A percentile compares a stretch with the other conserved stretches of the same genome.
Conservation (phyloP, 2,329 filamentous ascomycete genomes). For the Aspergillus quadrilineatus region DNA sequence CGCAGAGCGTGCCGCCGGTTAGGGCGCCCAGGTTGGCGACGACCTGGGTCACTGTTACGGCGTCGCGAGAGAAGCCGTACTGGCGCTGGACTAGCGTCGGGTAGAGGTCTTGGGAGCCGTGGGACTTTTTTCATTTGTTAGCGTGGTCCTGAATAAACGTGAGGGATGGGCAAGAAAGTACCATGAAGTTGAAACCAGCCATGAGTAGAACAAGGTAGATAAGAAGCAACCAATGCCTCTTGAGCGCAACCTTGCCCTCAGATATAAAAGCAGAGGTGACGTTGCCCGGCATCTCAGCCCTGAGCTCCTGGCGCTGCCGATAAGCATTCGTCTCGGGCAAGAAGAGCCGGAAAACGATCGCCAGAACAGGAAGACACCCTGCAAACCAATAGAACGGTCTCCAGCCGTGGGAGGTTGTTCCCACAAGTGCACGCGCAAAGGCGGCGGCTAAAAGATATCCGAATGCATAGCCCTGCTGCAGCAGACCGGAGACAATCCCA, state of each 20-base stretch:
- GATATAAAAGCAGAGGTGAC: conserved; percentile 67
- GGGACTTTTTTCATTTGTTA: conserved; percentile 47
- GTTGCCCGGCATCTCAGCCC: conserved; percentile 56
- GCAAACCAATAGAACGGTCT: conserved; percentile 88
- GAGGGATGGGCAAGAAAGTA: conserved; percentile 23
- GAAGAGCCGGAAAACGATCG: conserved; percentile 75
- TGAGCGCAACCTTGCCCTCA: conserved; percentile 73
- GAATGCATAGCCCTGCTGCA: conserved; percentile 65
- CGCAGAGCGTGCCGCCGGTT: conserved; percentile 64
- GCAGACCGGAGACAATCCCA: conserved; percentile 61
- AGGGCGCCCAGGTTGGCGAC: conserved; percentile 71
- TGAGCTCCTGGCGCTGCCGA: conserved; percentile 62
- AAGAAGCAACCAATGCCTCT: conserved; percentile 76
- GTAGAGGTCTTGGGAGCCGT: conserved; percentile 69
- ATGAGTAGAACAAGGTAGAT: conserved; percentile 81
- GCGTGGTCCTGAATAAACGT: neutral
- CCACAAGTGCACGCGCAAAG: conserved; percentile 10
- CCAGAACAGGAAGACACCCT: conserved; percentile 72
- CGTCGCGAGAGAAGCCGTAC: conserved; percentile 55
- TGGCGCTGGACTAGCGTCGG: conserved; percentile 61
- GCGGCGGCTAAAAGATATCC: conserved; percentile 59
- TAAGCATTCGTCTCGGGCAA: conserved; percentile 78
- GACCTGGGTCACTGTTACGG: conserved; percentile 69
- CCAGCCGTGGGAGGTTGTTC: conserved; percentile 72
- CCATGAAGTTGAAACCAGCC: conserved; percentile 90